phyloP scores from a whole-genome alignment of 106 monocot genomes.

The Apostasia shenzhenica region DNA sequence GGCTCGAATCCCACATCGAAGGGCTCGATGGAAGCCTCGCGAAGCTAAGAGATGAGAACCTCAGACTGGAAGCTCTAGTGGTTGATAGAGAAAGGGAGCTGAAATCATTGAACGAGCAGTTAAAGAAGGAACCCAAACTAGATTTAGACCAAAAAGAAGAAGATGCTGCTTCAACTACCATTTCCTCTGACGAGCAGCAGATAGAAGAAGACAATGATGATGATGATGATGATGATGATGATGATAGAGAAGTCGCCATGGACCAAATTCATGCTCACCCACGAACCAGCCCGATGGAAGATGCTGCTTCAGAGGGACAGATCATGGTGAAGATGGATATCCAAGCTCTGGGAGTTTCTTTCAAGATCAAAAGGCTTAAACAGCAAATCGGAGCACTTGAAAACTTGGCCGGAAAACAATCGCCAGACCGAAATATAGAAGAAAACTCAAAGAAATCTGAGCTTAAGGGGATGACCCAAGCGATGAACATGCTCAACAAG shows the following conservation, averaged over 20 bases:
- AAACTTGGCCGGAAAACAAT: constrained; percentile 36
- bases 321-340: constrained; percentile 59
- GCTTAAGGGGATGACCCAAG: constrained; percentile 27
- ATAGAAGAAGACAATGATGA: constrained; percentile 21
- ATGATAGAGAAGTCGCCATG: constrained; percentile 53
- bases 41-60: constrained; percentile 39
- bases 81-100: constrained; percentile 45
- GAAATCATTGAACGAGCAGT: constrained; percentile 31
- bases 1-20: constrained; percentile 49
- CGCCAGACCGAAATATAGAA: not conserved
- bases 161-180: constrained; percentile 15
- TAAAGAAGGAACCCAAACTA: too few species aligned
- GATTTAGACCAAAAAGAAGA: too few species aligned
- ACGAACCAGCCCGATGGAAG: constrained; percentile 8
- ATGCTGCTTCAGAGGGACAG: not conserved
- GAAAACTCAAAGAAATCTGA: constrained; percentile 8
- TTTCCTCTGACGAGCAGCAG: not conserved
- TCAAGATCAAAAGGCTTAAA: constrained; percentile 83
- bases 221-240: constrained; percentile 58
- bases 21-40: constrained; percentile 44
- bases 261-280: constrained; percentile 16
- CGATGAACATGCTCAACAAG: constrained; percentile 58
- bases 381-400: constrained; percentile 71
- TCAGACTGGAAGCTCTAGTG: constrained; percentile 37
- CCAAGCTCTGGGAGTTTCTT: constrained; percentile 66